Percentiles rank a stretch among this genome's conserved stretches.
Conservation (phyloP, 495 filamentous ascomycete genomes). For the Sordaria brevicollis region DNA sequence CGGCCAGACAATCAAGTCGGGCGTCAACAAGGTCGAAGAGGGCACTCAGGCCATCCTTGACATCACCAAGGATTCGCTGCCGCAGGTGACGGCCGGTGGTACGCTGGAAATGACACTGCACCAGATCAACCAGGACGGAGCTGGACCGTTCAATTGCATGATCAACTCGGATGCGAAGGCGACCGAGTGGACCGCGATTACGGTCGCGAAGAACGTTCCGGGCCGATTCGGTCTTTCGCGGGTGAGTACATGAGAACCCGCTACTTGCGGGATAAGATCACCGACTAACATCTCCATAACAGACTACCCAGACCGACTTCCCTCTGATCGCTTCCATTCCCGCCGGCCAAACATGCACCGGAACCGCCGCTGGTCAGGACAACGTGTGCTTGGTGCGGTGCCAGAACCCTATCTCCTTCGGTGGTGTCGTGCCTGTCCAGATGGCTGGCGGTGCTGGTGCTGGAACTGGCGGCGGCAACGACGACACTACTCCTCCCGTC, state of each 20-base stretch:
- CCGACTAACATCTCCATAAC: constrained; percentile 1
- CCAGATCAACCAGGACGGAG: constrained; percentile 41
- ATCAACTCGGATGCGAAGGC: constrained; percentile 40
- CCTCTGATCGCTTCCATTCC: constrained; percentile 37
- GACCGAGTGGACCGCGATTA: constrained; percentile 27
- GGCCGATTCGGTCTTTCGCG: constrained; percentile 11
- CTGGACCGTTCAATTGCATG: constrained; percentile 37
- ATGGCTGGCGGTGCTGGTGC: constrained; percentile 18
- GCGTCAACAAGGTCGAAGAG: constrained; percentile 36
- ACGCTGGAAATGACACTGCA: constrained; percentile 41
- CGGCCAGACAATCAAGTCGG: constrained; percentile 31
- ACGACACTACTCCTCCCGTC: not conserved
- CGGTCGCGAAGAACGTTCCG: constrained; percentile 25
- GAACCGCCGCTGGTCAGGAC: constrained; percentile 40
- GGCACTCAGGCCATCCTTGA: constrained; percentile 37
- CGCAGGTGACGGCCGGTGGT: constrained; percentile 38
- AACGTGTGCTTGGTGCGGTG: constrained; percentile 44
- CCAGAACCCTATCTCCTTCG: constrained; percentile 44
- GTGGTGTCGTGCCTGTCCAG: constrained; percentile 44
- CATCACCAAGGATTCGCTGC: constrained; percentile 34
- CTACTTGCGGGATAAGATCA: not conserved
- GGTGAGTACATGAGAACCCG: not conserved
- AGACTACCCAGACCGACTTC: constrained; percentile 30
- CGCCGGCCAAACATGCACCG: constrained; percentile 37
- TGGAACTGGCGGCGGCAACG: not conserved